phyloP scores from a whole-genome alignment of 1,284 basidiomycete species.

The Ustilago crameri region DNA sequence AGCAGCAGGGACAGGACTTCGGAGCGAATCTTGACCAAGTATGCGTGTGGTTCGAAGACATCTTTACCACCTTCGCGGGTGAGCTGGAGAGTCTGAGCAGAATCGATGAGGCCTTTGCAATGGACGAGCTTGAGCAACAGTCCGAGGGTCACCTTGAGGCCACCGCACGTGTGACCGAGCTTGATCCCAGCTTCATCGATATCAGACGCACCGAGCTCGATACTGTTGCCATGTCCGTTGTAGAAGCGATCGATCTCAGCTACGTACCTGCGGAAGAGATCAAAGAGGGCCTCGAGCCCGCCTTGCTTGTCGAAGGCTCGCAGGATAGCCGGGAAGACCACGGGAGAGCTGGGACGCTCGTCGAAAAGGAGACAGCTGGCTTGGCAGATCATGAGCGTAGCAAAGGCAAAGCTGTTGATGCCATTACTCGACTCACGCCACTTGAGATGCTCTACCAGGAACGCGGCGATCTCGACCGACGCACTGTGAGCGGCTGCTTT shows the following conservation, averaged over 20 bases:
- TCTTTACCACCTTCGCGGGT: constrained; percentile 37
- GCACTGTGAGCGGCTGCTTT: constrained; percentile 81
- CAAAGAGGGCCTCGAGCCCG: constrained; percentile 79
- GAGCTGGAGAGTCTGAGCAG: constrained; percentile 81
- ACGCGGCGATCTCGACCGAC: constrained; percentile 77
- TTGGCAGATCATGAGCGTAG: constrained; percentile 80
- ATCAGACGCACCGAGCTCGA: constrained; percentile 22
- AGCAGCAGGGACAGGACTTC: constrained; percentile 77
- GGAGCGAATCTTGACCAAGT: constrained; percentile 83
- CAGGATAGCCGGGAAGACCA: constrained; percentile 82
- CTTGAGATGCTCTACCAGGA: constrained; percentile 80
- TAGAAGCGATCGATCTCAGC: constrained; percentile 74
- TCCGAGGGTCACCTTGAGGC: constrained; percentile 82
- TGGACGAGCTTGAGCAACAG: constrained; percentile 82
- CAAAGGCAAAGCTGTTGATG: constrained; percentile 67
- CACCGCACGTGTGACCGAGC: constrained; percentile 78
- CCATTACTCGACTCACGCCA: constrained; percentile 73
- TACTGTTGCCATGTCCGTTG: constrained; percentile 67
- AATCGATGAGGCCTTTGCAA: constrained; percentile 83
- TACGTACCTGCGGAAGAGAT: constrained; percentile 75
- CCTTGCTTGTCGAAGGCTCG: constrained; percentile 78
- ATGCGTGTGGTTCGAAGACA: constrained; percentile 82
- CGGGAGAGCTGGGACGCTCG: constrained; percentile 72
- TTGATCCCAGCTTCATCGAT: constrained; percentile 52
- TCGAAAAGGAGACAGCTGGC: constrained; percentile 82